phyloP scores from a whole-genome alignment of 805 yeast species.

The Candida yuanshanica region DNA sequence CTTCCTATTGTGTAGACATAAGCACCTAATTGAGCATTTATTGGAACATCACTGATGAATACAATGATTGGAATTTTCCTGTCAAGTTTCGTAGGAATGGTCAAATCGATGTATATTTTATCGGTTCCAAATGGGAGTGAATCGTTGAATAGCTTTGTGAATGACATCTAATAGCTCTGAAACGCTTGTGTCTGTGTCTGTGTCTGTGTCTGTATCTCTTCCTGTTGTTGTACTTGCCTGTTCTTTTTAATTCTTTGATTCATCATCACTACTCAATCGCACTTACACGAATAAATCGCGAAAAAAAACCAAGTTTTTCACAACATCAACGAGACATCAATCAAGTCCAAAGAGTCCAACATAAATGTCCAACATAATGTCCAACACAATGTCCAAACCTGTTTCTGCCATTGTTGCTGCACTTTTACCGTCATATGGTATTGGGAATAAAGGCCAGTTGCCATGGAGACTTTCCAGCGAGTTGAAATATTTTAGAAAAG shows the following conservation, averaged over 20 bases:
- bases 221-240: too few relatives aligned
- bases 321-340: too few relatives aligned
- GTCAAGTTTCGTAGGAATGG: conserved; percentile 10
- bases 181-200: neutral
- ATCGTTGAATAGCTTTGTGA: conserved; percentile 6
- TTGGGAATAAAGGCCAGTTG: conserved; percentile 72
- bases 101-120: conserved; percentile 10
- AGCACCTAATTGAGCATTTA: conserved; percentile 31
- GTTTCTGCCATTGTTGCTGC: conserved; percentile 82
- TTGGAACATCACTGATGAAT: conserved; percentile 29
- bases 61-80: conserved; percentile 30
- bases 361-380: neutral
- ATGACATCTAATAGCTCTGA: neutral
- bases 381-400: conserved; percentile 22
- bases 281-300: too few relatives aligned
- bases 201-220: neutral
- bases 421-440: conserved; percentile 71
- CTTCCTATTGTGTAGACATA: conserved; percentile 39
- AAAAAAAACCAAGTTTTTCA: too few relatives aligned
- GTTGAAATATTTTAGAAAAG: conserved; percentile 75
- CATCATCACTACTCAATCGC: neutral
- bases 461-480: conserved; percentile 89
- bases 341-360: neutral
- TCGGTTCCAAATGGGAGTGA: conserved; percentile 11
- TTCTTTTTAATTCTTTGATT: too few relatives aligned